phyloP scores from a whole-genome alignment of 169 alveolate genomes.

The Cryptosporidium canis region DNA sequence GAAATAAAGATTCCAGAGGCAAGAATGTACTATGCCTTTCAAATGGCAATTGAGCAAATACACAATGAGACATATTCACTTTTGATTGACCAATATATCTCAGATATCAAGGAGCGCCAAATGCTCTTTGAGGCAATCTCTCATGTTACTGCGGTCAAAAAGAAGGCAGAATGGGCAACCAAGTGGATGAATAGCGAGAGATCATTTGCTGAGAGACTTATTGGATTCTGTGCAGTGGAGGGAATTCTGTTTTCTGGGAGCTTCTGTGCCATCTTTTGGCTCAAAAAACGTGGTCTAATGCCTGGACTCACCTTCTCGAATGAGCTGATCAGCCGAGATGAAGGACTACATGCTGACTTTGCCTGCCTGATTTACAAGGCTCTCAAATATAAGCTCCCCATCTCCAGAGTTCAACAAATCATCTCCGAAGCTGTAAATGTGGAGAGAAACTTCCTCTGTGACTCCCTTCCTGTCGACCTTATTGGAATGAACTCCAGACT shows the following conservation, averaged over 20 bases:
- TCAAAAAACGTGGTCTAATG: conserved; percentile 96
- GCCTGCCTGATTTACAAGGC: conserved; percentile 94
- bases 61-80: conserved; percentile 97
- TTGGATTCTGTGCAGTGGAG: conserved; percentile 90
- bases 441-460: conserved; percentile 95
- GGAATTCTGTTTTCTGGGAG: conserved; percentile 98
- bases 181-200: conserved; percentile 94
- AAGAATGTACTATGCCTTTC: conserved; percentile 96
- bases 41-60: conserved; percentile 97
- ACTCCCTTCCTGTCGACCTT: conserved; percentile 95
- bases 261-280: conserved; percentile 98
- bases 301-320: conserved; percentile 96
- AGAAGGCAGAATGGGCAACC: conserved; percentile 97
- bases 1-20: conserved; percentile 97
- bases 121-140: conserved; percentile 93
- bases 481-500: conserved; percentile 97
- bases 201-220: conserved; percentile 95
- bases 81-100: conserved; percentile 87
- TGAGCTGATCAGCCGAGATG: conserved; percentile 98
- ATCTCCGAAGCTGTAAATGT: conserved; percentile 96
- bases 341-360: conserved; percentile 99
- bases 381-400: conserved; percentile 89
- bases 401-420: conserved; percentile 90
- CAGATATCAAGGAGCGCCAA: conserved; percentile 91
- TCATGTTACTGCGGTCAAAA: conserved; percentile 91